A percentile compares a stretch with the other conserved stretches of the same genome.
Evolutionary conservation across 441 rosid species (phyloP).

Genomic region (Pelargonium australe): DNA sequence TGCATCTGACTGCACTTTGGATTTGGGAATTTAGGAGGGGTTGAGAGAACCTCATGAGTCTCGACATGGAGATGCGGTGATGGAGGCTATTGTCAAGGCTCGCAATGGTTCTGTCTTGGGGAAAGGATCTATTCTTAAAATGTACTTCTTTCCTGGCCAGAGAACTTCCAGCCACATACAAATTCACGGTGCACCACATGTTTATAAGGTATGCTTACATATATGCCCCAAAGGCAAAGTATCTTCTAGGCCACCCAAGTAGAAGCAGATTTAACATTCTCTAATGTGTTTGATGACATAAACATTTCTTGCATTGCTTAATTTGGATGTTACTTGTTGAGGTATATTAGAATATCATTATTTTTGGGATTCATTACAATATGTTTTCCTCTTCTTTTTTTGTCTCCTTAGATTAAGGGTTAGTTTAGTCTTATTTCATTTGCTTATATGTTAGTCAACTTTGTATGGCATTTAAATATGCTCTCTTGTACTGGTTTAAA

Average conservation of each 20-base stretch:
- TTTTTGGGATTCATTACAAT: no score
- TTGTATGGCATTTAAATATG: no score
- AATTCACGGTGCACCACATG: slow-evolving; percentile 89
- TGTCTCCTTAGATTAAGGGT: no score
- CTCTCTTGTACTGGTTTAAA: no score
- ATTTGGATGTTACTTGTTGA: neutral
- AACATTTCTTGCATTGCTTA: neutral
- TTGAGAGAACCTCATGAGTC: slow-evolving; percentile 79
- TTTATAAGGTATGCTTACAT: slow-evolving; percentile 58
- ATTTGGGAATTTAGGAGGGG: slow-evolving; percentile 56
- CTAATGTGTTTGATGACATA: neutral
- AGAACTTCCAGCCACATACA: slow-evolving; percentile 80
- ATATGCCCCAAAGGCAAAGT: slow-evolving; percentile 12
- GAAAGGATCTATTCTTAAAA: slow-evolving; percentile 82
- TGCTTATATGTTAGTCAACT: no score
- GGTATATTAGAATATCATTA: no score
- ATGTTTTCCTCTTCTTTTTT: no score
- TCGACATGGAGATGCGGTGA: slow-evolving; percentile 94
- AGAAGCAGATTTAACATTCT: neutral
- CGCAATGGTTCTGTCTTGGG: slow-evolving; percentile 93
- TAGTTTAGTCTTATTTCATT: no score
- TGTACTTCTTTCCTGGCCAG: slow-evolving; percentile 96
- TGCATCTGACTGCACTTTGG: slow-evolving; percentile 17
- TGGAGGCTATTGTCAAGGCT: slow-evolving; percentile 87
- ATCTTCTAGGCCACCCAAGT: slow-evolving; percentile 1